Base-by-base conservation (phyloP, 2,329 filamentous ascomycete genomes). In the Aspergillus sp. region DNA sequence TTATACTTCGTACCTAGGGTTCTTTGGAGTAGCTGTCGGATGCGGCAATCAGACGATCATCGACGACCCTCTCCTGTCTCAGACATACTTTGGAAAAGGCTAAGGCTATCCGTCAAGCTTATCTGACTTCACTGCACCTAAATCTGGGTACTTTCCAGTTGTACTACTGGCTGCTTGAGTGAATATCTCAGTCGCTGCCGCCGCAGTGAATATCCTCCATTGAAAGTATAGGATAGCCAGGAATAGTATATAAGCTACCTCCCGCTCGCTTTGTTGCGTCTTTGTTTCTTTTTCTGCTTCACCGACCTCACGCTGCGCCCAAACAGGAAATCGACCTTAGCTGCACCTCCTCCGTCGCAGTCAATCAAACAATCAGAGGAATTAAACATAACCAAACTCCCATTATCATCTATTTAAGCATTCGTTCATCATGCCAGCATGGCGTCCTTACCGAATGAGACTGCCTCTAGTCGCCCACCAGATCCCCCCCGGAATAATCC, bases 371-470 rank as follows among this genome's bases (percentile, higher is more conserved):
- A 22, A 15, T 15, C n/a, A 47, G 28, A 28, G 38, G 8, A 30
- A 51, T 43, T 47, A 51, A 58, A 52, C 55, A 47, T 50, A 38
- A 13, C 19, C 48, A 50, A 53, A 23, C 25, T 15, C 25, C 22
- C 34, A 30, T 51, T 7, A 19, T 51, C 13, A 19, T 38, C 25
- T 30, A 34, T 49, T 43, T 52, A 15, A 43, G 34, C 19, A n/a
- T 19, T 31, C 55, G 3, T 17, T 15, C 31, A 58, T 46, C 47
- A 64, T 64, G 62, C 45, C 59, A 64, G 52, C 47, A 64, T 64
- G 62, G 47, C 57, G 53, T 57, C 56, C 47, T 50, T 47, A 34
- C 51, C 51, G 59, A 64, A 61, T 57, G 45, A 43, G 25, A 51
- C 23, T 15, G 11, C 34, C 15, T 38, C 34, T 31, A 54, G 51